These are phyloP conservation scores for Perkinsus olseni DNA, from an alignment of 169 alveolate genomes.

Conservation along the genomic window DNA sequence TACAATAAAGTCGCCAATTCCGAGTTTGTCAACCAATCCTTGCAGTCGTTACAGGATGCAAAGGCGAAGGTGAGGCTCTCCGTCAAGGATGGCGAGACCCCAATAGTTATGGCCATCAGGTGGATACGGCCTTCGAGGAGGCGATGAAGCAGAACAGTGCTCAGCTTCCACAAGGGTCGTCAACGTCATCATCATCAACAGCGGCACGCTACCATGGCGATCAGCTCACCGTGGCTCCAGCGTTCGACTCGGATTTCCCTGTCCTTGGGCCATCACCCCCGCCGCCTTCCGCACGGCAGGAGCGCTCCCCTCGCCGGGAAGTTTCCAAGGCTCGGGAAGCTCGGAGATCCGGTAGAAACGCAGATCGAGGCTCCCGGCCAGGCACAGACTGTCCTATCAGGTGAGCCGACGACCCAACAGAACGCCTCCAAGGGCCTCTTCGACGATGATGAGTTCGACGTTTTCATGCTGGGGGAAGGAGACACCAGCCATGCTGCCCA, in stretches of 20 bases:
- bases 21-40: neutral
- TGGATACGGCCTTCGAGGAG: neutral
- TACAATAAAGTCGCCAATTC: neutral
- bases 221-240: neutral
- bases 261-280: neutral
- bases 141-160: neutral
- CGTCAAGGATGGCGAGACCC: neutral
- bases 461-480: neutral
- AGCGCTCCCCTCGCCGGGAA: neutral
- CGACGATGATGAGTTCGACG: neutral
- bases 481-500: neutral
- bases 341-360: too few species aligned
- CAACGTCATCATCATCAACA: neutral
- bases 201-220: neutral
- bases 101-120: neutral
- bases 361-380: too few species aligned
- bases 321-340: neutral
- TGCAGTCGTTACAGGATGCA: neutral
- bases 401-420: neutral
- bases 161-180: neutral
- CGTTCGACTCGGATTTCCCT: neutral
- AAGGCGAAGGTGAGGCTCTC: neutral
- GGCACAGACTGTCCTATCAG: too few species aligned
- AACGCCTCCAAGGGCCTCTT: neutral
- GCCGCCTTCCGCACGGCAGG: neutral